Conservation (phyloP, 139 green algal species). For the Coelastrella sp. region DNA sequence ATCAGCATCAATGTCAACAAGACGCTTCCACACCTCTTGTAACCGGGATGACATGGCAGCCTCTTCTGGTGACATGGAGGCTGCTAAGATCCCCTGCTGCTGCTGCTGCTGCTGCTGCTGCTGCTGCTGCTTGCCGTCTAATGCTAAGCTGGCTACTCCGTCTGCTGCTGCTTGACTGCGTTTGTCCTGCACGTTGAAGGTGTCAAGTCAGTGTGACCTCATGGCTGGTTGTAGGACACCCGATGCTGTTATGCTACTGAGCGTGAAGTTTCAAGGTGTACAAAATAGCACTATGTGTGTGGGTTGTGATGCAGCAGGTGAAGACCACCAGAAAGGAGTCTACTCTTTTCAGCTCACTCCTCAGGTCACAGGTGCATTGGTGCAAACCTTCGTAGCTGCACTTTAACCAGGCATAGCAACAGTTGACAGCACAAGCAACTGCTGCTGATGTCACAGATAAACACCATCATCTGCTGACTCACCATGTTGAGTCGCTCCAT, state of each 20-base stretch:
- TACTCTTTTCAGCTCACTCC: too few species aligned
- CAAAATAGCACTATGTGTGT: too few species aligned
- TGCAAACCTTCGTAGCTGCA: too few species aligned
- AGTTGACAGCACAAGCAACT: too few species aligned
- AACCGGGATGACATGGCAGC: conserved; percentile 52
- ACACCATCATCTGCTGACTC: background rate
- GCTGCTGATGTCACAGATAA: background rate
- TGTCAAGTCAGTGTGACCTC: too few species aligned
- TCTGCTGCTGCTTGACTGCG: background rate
- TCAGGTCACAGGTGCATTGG: too few species aligned
- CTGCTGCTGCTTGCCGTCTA: conserved; percentile 35
- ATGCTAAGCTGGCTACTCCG: background rate
- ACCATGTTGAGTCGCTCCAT: conserved; percentile 55
- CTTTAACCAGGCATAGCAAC: too few species aligned
- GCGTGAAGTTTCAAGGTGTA: too few species aligned
- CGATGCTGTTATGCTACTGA: too few species aligned
- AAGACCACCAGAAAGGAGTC: too few species aligned
- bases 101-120: conserved; percentile 23
- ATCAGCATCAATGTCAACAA: conserved; percentile 90
- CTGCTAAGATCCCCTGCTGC: background rate
- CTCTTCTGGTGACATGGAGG: background rate
- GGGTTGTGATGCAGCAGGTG: too few species aligned
- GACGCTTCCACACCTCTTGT: conserved; percentile 72
- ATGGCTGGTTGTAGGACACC: too few species aligned
- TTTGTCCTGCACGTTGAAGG: conserved; percentile 38